Base-by-base conservation (phyloP, 2,329 filamentous ascomycete species). In the Pyricularia grisea region DNA sequence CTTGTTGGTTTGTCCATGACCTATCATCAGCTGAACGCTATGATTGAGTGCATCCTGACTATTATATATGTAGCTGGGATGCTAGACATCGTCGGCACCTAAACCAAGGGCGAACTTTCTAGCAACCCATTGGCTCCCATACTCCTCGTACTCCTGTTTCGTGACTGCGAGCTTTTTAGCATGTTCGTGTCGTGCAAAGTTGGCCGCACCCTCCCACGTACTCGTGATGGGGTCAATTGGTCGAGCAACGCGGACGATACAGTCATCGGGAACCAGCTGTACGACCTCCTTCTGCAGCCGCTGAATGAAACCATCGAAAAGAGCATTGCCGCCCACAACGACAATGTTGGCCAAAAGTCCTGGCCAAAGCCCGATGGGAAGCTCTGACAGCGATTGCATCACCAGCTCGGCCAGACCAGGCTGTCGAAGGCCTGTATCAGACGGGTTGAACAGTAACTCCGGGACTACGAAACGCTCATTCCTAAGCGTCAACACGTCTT, bases 381-480 rank as follows among this genome's bases (percentile, higher is more conserved):
- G 79, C 14, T 83, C 83, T 10, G 87, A 85, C 17, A 99, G 79
- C 14, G 90, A 92, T 77, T 97, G 89, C 79, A 95, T 83, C 12
- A 97, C 86, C n/a, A 93, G 85, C 66, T 94, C 92, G 0, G 92
- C 87, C 25, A 99, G 83, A 0, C 95, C 95, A 0, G 90, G 88
- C 74, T 97, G 92, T 78, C 97, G 88, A 0, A 93, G 72, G 11
- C 68, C 94, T 63, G 97, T 89, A 78, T 98, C 94, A 3, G 86
- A 85, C 0, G 95, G 95, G 69, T 86, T 90, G 80, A 99, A 98
- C 2, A 99, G 81, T 6, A 98, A 83, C 77, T 99, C 95, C 0
- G 95, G 94, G 0, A 97, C 90, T 1, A 88, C 83, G 76, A 99
- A 99, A 65, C 94, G 88, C 80, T 99, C 95, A 78, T 97, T 98